Base-by-base conservation (phyloP, 257 asterid genomes). In the Solanum chiquidenum region DNA sequence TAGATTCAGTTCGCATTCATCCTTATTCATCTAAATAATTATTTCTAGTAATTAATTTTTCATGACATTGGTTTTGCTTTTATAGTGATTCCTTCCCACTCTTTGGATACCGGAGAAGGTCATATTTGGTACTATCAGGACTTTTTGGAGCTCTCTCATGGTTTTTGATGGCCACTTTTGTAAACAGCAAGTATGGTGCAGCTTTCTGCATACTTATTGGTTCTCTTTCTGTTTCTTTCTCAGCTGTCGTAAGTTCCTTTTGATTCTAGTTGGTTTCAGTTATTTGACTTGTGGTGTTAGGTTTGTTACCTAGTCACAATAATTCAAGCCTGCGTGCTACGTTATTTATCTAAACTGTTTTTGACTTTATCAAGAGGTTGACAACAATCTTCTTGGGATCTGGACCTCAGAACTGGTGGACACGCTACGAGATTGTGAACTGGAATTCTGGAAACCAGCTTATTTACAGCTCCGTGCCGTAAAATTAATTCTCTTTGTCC, bases 121-220 rank as follows among this genome's bases (percentile, higher is more conserved):
- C 99, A 62, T 96, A 97, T 92, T 91, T 97, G 94, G 98, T 96
- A 69, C 87, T 97, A 62, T 96, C 99, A 31, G 99, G 99, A 87
- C 96, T 97, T 80, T 90, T 97, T 68, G 99, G 99, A 86, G 96
- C 99, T 23, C 90, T 97, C 76, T 97, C 99, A 7, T 96, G 99
- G 99, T 90, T 90, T 89, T 93, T 96, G 92, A 96, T 97, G 99
- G 98, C 99, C 85, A 92, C 96, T 86, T 88, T 93, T 89, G 99
- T 94, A 49, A 93, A 92, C 89, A 92, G 93, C 98, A 97, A 97
- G 91, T 97, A 96, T 84, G 94, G 95, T 38, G 98, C 95, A 82
- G 98, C 98, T 84, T 95, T 94, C 88, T 96, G 96, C 95, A 95
- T 95, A 85, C 93, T 96, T 91, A 94, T 94, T 86, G 99, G 99